These are phyloP conservation scores for Alternaria alternata DNA, from an alignment of 2,329 filamentous ascomycete genomes.

Conservation along the genomic window DNA sequence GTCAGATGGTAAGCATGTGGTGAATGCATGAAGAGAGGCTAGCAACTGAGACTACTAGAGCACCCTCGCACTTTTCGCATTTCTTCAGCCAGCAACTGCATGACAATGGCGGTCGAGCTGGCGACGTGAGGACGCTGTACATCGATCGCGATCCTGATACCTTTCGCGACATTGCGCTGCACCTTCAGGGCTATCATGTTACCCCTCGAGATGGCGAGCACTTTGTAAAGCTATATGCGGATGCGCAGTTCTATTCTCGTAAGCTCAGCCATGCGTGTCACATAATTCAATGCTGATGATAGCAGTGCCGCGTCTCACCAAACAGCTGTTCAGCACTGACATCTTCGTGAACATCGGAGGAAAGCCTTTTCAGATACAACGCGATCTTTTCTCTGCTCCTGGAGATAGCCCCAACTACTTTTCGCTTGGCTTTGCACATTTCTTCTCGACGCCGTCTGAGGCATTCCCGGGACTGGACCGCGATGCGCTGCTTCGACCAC, in stretches of 20 bases:
- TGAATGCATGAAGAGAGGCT: background rate
- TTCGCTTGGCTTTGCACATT: constrained; percentile 85
- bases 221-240: constrained; percentile 91
- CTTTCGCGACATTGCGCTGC: constrained; percentile 86
- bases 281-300: constrained; percentile 18
- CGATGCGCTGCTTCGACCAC: constrained; percentile 80
- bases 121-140: constrained; percentile 79
- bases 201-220: constrained; percentile 81
- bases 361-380: constrained; percentile 86
- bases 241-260: constrained; percentile 94
- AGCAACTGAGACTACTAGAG: constrained; percentile 67
- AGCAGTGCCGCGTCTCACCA: constrained; percentile 84
- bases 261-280: constrained; percentile 45
- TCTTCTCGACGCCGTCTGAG: constrained; percentile 81
- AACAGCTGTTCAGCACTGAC: constrained; percentile 87
- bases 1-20: constrained; percentile 69
- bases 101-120: constrained; percentile 66
- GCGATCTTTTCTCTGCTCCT: constrained; percentile 82
- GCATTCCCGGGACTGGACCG: constrained; percentile 87
- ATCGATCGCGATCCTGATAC: constrained; percentile 93
- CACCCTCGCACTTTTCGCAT: constrained; percentile 94
- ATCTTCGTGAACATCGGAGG: constrained; percentile 93
- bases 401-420: constrained; percentile 98
- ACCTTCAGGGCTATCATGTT: constrained; percentile 91
- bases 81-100: constrained; percentile 88